Evolutionary conservation across 352 stramenopile genomes (phyloP).

Genomic region (Phytophthora ohioensis): DNA sequence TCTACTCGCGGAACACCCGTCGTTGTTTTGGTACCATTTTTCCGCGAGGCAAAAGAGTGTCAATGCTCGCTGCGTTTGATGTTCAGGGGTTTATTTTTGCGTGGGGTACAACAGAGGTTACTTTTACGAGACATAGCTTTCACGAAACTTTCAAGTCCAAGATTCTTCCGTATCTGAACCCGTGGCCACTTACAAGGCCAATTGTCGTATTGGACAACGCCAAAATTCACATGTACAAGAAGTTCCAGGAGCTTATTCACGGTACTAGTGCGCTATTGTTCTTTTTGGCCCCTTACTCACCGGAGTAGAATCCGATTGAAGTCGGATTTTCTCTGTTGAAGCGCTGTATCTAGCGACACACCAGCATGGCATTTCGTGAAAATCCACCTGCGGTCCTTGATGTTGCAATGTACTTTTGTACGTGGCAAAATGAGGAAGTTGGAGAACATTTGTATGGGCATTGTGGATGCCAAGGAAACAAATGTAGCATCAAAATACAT

Average conservation of each 20-base stretch:
- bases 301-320: conserved; percentile 10
- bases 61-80: conserved; percentile 32
- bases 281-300: conserved; percentile 8
- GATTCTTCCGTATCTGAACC: conserved; percentile 20
- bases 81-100: conserved; percentile 25
- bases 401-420: conserved; percentile 11
- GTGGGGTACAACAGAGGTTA: conserved; percentile 20
- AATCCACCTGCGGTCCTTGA: background rate
- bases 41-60: conserved; percentile 21
- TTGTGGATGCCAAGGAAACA: background rate
- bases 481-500: conserved; percentile 5
- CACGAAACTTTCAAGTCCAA: conserved; percentile 25
- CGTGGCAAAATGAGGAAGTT: conserved; percentile 2
- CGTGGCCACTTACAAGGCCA: conserved; percentile 13
- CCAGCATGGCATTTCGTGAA: conserved; percentile 10
- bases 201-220: conserved; percentile 40
- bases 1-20: conserved; percentile 17
- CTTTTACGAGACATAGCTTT: conserved; percentile 30
- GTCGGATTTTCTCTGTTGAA: conserved; percentile 16
- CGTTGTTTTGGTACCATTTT: conserved; percentile 17
- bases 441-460: background rate
- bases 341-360: conserved; percentile 5
- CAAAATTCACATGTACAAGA: conserved; percentile 3
- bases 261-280: conserved; percentile 6
- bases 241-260: conserved; percentile 9